Evolutionary conservation across 805 yeast species (phyloP), one percentile per base, ranked within the genome.

Genomic region (Kluyveromyces aestuarii): DNA sequence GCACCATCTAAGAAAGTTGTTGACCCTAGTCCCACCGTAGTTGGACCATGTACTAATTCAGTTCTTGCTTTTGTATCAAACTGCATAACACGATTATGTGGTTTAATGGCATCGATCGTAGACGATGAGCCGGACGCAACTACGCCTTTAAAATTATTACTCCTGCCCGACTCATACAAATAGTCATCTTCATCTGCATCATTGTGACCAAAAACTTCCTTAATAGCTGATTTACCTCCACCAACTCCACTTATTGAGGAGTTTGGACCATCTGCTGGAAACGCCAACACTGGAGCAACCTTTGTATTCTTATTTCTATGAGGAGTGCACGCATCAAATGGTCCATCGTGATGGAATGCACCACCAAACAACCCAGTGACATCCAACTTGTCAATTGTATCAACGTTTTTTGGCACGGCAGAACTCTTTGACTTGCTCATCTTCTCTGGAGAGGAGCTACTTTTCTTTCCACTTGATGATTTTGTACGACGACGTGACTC

Each of bases 281-380:
- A 93, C 0, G 99, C 99, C 71, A 80, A 72, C 14, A 93, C 96
- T 5, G 99, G 99, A 0, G 97, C 96, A 42, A 80, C 81, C 61
- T 72, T 75, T 17, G 74, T 72, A 54, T 79, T 74, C 69, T 84
- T 86, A 68, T 93, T 93, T 65, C 98, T 81, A 66, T 87, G 96
- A 8, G 99, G 98, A 2, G 95, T 86, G 67, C 98, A 91, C 1
- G 99, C 99, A 65, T 93, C 99, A 64, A 93, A 93, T 14, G 99
- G 99, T 11, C 99, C 99, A 69, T 93, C 99, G 67, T 93, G 98
- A 67, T 93, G 99, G 75, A 93, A 93, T 2, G 95, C 87, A 16
- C 88, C 87, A 25, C 96, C 97, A 63, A 87, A 90, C 52, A 90
- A 76, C 1, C 96, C 97, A 11, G 97, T 90, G 43, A 91, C 99